Evolutionary conservation across 345 rosid genomes (phyloP).

Genomic region (Punica granatum): DNA sequence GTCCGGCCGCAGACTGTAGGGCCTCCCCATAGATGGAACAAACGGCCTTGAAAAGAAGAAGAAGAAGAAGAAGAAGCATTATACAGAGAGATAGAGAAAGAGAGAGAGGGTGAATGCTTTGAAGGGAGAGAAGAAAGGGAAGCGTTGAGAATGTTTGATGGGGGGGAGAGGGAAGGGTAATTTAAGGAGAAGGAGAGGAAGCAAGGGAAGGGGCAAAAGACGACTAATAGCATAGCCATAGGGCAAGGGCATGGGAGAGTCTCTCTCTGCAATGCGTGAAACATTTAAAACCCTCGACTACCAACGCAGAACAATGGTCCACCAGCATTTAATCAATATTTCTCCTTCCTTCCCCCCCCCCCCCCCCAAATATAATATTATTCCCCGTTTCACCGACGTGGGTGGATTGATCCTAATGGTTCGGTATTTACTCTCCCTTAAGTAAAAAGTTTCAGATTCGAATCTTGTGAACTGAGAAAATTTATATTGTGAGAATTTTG

Average conservation of each 20-base stretch:
- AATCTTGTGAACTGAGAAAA: too few species aligned
- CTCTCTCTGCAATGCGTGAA: conserved; percentile 21
- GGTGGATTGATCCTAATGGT: too few species aligned
- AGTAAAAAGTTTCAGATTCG: too few species aligned
- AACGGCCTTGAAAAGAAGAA: conserved; percentile 4
- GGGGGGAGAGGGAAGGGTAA: neutral
- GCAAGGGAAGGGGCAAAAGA: neutral
- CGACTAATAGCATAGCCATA: too few species aligned
- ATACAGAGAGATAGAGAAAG: neutral
- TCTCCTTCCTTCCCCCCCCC: conserved; percentile 17
- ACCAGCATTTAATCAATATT: conserved; percentile 36
- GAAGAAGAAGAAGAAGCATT: neutral
- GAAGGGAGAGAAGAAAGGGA: neutral
- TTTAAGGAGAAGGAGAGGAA: neutral
- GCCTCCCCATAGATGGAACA: too few species aligned
- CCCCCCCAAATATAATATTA: too few species aligned
- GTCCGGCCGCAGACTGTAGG: too few species aligned
- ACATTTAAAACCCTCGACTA: conserved; percentile 71
- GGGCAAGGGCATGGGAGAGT: conserved; percentile 22
- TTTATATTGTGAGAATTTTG: too few species aligned
- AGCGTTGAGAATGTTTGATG: conserved; percentile 7
- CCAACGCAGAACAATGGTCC: conserved; percentile 70
- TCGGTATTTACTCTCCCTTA: too few species aligned
- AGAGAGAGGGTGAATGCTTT: neutral
- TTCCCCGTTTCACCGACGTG: neutral